Base-by-base conservation (phyloP, 192 early-diverging fungal genomes). In the Backusella tarrabulga region DNA sequence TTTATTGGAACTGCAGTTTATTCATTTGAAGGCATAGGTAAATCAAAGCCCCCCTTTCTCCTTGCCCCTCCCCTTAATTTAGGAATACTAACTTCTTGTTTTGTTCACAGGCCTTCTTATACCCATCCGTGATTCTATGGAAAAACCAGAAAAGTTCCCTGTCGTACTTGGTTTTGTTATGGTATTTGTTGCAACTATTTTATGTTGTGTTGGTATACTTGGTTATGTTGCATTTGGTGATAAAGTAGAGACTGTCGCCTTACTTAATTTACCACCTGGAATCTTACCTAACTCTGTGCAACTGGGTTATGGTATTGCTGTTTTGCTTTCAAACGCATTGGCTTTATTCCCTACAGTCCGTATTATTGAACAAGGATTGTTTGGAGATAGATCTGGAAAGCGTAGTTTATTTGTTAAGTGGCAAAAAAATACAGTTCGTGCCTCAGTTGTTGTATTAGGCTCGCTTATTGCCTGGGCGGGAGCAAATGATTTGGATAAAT, bases 21-120 rank as follows among this genome's bases (percentile, higher is more conserved):
- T 84, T 94, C 95, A 12, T 98, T 91, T 82, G 97, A 98, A 86
- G 97, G 97, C 66, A 95, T 97, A 72, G 95, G 95, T 77, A 87
- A 94, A 73, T 71, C 23, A 21, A 5, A 38, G 1, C 6, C 6
- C 6, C 1, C 46, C 19, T n/a, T 50, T 50, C 46, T 44, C 42
- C 42, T 44, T 44, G 4, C 15, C 4, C 12, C 12, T 17, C 14
- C 5, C 46, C 46, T 50, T 50, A 50, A 50, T 56, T 35, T 36
- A 12, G 6, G 44, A 73, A 73, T 46, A 29, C 11, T 34, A 54
- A 52, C 26, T n/a, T 67, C 15, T 72, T 8, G 26, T 34, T 14
- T 21, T 75, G 6, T 6, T 50, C 1, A 50, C 21, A 77, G 81
- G 81, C 34, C 75, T 85, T 29, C 92, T 93, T 35, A 91, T 93